Evolutionary conservation across 352 stramenopile species (phyloP), one percentile per base, ranked within the genome.

Genomic region (Pythium phragmitis): DNA sequence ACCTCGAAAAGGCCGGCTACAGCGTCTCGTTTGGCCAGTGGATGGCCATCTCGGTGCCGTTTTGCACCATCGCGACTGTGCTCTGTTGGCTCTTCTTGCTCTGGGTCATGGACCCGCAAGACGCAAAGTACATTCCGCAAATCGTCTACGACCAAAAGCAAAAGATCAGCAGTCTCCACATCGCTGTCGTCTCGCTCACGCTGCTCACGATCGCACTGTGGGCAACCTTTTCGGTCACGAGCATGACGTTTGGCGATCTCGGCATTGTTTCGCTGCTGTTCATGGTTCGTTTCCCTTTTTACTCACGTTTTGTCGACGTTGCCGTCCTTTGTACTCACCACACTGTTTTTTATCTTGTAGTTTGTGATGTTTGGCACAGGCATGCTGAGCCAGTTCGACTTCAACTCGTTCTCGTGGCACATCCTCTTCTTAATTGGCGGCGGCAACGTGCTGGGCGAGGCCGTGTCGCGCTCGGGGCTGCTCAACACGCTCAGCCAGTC

Each of bases 331-430:
- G 34, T 39, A 39, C 34, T 39, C 3, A 39, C 34, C 26, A 39
- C 4, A 65, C 11, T 34, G 2, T 16, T 2, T 57, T 4, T 51
- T 41, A 63, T 8, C 4, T 7, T 57, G 5, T 60, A 94, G 86
- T 89, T 91, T 49, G 75, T 90, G 46, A 90, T 96, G 82, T 96
- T 96, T 66, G 87, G 87, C 45, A 89, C 82, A 7, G 88, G 87
- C 26, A 94, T 95, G 76, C 74, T 96, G 8, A 96, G 85, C 47
- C 84, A 97, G 71, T 94, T 97, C 33, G 91, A 98, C 71, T 97
- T 98, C 64, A 97, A 98, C 64, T 96, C 86, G 49, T 96, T 98
- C 60, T 97, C 89, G 16, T 98, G 91, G 91, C 91, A 98, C 66
- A 97, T 96, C 59, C 74, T 98, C 13, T 97, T 97, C 63, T 67